Base-by-base conservation (phyloP, 352 stramenopile genomes). In the Globisporangium solare region DNA sequence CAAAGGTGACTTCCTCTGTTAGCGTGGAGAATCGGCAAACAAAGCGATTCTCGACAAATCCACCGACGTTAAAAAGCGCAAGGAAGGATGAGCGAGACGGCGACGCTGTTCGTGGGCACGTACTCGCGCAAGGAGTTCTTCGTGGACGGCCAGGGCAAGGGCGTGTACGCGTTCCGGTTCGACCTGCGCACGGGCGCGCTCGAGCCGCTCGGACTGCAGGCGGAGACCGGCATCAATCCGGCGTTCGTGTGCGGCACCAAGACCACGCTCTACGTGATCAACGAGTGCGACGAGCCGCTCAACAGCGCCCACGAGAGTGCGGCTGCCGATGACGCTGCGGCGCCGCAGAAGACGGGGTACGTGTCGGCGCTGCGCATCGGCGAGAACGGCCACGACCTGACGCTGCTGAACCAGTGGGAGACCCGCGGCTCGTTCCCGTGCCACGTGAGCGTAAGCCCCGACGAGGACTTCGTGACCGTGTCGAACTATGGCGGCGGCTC, bases 91-190 rank as follows among this genome's bases (percentile, higher is more conserved):
- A 60, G 41, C 43, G 40, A 53, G 2, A 63, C 67, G 49, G 67
- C 67, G 31, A 78, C 73, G 21, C 66, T 94, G 2, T 89, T 89
- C 49, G 82, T 92, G 20, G 84, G 84, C 58, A 92, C 82, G n/a
- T 94, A 94, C 67, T 90, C 84, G 50, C 82, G 82, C 56, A 82
- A 82, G 60, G 76, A 90, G 68, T 71, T 66, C 48, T 79, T 89
- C 64, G 82, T 94, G 54, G 64, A 94, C 47, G 84, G 84, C 50
- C 79, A 90, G 50, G 84, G 80, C 54, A 79, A 79, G 52, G 84
- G 82, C 58, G 76, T 94, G 58, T 72, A 89, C 66, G 62, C 73
- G 15, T 88, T 89, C 64, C 64, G 64, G 32, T 73, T 94, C 47
- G 61, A 86, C 53, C 61, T 76, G 35, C 40, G 62, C 21, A 85